Conservation (phyloP, 108 stramenopile species). For the Fistulifera solaris region DNA sequence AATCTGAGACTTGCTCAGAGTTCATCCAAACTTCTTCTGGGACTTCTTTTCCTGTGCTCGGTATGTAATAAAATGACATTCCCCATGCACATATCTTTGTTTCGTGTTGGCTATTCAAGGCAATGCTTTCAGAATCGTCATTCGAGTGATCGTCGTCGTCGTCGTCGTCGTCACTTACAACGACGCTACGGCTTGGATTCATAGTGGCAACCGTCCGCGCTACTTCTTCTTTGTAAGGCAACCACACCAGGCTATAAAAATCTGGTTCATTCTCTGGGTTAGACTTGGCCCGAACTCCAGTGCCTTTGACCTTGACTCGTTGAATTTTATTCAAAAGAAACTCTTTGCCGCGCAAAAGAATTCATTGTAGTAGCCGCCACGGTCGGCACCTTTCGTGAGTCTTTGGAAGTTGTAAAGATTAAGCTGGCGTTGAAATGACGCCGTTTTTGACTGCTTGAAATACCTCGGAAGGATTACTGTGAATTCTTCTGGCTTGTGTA, state of each 20-base stretch:
- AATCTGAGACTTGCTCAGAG: too few species aligned
- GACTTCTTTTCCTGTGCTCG: too few species aligned
- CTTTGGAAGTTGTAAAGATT: conserved; percentile 72
- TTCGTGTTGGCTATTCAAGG: too few species aligned
- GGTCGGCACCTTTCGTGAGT: conserved; percentile 34
- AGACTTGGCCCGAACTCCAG: conserved; percentile 51
- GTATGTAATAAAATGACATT: too few species aligned
- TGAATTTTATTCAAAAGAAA: conserved; percentile 56
- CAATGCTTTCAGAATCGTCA: too few species aligned
- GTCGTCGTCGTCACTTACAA: too few species aligned
- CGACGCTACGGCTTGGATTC: too few species aligned
- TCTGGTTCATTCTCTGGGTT: conserved; percentile 80
- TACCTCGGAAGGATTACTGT: conserved; percentile 33
- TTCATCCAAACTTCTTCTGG: too few species aligned
- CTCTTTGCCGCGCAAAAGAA: conserved; percentile 55
- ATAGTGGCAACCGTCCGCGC: too few species aligned
- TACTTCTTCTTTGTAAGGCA: too few species aligned
- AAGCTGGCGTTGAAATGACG: conserved; percentile 35
- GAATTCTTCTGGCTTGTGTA: conserved; percentile 18
- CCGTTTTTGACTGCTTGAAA: conserved; percentile 36
- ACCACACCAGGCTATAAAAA: conserved; percentile 65
- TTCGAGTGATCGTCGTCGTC: too few species aligned
- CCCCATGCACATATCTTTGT: too few species aligned
- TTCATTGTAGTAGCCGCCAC: conserved; percentile 64
- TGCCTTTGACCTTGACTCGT: conserved; percentile 76